A percentile compares a stretch with the other conserved stretches of the same genome.
phyloP scores from a whole-genome alignment of 306 rosid species.

The Calophaca sinica region DNA sequence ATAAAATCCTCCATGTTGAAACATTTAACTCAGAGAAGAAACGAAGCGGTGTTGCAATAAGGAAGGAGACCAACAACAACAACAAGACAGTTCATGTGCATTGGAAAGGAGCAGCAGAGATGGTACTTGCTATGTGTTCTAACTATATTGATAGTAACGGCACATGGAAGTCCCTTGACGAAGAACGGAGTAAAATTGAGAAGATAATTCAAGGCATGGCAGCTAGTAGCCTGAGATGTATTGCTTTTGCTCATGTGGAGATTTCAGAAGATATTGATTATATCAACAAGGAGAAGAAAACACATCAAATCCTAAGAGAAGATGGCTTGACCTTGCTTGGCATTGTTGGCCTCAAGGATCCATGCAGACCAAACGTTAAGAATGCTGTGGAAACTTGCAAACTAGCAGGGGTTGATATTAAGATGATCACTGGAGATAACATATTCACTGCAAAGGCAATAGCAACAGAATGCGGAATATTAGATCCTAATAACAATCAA shows the following conservation, averaged over 20 bases:
- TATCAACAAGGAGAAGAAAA: constrained; percentile 42
- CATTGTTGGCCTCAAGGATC: constrained; percentile 86
- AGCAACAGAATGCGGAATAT: constrained; percentile 88
- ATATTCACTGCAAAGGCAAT: constrained; percentile 91
- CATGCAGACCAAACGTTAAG: constrained; percentile 70
- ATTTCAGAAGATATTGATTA: constrained; percentile 53
- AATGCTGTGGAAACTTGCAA: constrained; percentile 69
- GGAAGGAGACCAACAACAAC: constrained; percentile 45
- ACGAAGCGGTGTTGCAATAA: constrained; percentile 77
- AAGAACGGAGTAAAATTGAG: constrained; percentile 55
- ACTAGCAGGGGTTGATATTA: constrained; percentile 76
- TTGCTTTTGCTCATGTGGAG: constrained; percentile 74
- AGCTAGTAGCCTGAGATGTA: constrained; percentile 85
- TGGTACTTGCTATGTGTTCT: constrained; percentile 77
- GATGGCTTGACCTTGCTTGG: constrained; percentile 73
- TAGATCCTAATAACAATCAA: constrained; percentile 37
- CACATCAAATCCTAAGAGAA: constrained; percentile 50
- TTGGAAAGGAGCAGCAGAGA: constrained; percentile 97
- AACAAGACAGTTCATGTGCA: constrained; percentile 67
- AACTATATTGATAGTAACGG: constrained; percentile 63
- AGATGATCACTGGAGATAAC: constrained; percentile 93
- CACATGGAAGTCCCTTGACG: constrained; percentile 56
- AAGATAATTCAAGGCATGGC: constrained; percentile 83
- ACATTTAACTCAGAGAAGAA: constrained; percentile 88
- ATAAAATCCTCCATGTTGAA: constrained; percentile 70